phyloP scores from a whole-genome alignment of 768 basidiomycete species.

The Lactarius evosmus region DNA sequence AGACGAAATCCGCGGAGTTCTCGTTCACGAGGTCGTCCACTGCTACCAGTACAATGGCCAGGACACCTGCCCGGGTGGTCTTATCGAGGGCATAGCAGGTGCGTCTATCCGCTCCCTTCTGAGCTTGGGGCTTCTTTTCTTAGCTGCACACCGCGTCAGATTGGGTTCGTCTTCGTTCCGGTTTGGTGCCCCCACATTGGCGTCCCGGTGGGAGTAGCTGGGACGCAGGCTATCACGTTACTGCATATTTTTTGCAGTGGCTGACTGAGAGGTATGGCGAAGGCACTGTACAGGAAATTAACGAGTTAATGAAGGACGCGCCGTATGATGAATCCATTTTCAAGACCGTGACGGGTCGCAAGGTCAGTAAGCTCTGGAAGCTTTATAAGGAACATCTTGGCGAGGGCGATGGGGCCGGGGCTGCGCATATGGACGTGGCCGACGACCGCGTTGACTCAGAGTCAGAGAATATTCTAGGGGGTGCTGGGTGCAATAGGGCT shows the following conservation, averaged over 20 bases:
- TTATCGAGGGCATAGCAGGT: constrained; percentile 83
- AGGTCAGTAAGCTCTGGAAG: constrained; percentile 56
- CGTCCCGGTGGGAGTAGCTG: constrained; percentile 47
- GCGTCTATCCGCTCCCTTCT: constrained; percentile 20
- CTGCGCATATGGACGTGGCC: not conserved
- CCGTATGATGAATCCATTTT: constrained; percentile 54
- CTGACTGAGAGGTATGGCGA: constrained; percentile 49
- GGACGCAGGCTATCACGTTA: constrained; percentile 75
- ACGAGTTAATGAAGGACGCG: constrained; percentile 47
- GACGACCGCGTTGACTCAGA: not conserved
- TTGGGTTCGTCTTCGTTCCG: constrained; percentile 63
- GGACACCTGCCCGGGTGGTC: constrained; percentile 60
- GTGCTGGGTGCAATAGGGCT: constrained; percentile 15
- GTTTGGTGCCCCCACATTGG: constrained; percentile 71
- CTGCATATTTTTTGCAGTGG: constrained; percentile 76
- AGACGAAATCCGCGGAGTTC: constrained; percentile 67
- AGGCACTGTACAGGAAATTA: constrained; percentile 57
- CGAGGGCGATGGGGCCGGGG: constrained; percentile 20
- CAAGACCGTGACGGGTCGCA: constrained; percentile 48
- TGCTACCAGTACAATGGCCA: constrained; percentile 69
- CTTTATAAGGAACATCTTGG: constrained; percentile 47
- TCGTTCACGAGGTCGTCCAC: constrained; percentile 75
- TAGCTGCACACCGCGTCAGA: constrained; percentile 40
- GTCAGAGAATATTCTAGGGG: no score
- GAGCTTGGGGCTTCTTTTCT: not conserved